A percentile compares a stretch with the other conserved stretches of the same genome.
Evolutionary conservation across 495 filamentous ascomycete species (phyloP).

Genomic region (Clavariopsis aquatica): DNA sequence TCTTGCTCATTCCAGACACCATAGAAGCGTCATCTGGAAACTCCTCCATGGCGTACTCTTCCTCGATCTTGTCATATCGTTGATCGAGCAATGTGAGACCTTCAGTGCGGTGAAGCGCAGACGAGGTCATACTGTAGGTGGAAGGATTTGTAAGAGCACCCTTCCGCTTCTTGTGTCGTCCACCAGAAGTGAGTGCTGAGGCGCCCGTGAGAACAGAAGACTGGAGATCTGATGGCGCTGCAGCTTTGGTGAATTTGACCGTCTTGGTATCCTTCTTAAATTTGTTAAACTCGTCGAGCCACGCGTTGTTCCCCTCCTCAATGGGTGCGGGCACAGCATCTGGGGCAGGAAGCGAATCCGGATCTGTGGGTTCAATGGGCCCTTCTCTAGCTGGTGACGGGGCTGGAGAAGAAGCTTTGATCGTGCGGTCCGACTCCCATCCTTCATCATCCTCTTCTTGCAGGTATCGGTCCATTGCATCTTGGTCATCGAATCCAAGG

Average conservation of each 20-base stretch:
- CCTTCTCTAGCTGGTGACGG: constrained; percentile 34
- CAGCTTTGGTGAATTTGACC: constrained; percentile 46
- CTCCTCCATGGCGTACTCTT: constrained; percentile 58
- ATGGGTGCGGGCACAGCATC: constrained; percentile 52
- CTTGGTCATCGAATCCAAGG: constrained; percentile 45
- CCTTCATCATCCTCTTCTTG: constrained; percentile 70
- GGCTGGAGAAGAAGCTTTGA: constrained; percentile 57
- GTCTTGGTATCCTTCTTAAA: constrained; percentile 77
- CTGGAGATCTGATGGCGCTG: constrained; percentile 62
- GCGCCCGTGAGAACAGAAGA: constrained; percentile 80
- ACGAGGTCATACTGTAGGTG: constrained; percentile 95
- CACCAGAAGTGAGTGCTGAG: constrained; percentile 59
- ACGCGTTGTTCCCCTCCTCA: constrained; percentile 63
- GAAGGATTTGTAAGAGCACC: constrained; percentile 87
- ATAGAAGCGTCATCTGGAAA: constrained; percentile 55
- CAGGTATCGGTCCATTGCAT: constrained; percentile 50
- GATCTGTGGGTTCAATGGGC: constrained; percentile 26
- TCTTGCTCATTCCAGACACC: constrained; percentile 58
- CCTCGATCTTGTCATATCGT: constrained; percentile 88
- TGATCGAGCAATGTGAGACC: constrained; percentile 83
- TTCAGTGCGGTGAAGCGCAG: constrained; percentile 83
- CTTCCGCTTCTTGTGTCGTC: constrained; percentile 83
- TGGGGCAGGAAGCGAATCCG: constrained; percentile 39
- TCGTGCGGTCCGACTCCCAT: constrained; percentile 94
- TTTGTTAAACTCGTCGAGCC: constrained; percentile 86